Conservation (phyloP, 2,329 filamentous ascomycete genomes). For the Thermothelomyces thermophilus region DNA sequence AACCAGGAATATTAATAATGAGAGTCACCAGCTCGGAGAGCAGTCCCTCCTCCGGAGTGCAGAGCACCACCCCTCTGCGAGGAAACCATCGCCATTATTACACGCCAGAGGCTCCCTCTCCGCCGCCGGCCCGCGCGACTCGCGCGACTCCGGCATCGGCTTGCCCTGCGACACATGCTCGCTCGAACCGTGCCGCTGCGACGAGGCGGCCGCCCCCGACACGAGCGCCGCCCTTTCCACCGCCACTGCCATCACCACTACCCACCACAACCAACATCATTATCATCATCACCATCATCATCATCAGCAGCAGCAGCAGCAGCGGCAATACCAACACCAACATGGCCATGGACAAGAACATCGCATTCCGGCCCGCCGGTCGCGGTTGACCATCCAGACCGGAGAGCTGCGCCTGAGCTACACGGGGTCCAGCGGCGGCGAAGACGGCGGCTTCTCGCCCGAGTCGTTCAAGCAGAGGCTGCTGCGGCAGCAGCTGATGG, state of each 20-base stretch:
- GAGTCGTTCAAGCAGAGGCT: conserved; percentile 24
- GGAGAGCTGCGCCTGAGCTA: neutral
- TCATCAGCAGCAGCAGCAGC: no score
- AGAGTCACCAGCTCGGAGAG: no score
- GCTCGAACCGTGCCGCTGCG: conserved; percentile 1
- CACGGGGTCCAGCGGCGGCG: neutral
- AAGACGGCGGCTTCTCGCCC: conserved; percentile 16
- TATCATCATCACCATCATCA: no score
- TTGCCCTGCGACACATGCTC: conserved; percentile 17
- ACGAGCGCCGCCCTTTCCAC: no score
- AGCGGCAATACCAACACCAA: neutral
- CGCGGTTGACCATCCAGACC: conserved; percentile 10
- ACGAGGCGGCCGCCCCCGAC: neutral
- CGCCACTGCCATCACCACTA: no score
- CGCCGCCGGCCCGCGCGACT: conserved; percentile 8
- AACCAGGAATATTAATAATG: no score
- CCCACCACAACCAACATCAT: no score
- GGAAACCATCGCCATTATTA: no score
- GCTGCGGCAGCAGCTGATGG: conserved; percentile 13
- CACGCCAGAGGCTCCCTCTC: neutral
- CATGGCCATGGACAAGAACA: neutral
- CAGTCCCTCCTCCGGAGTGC: neutral
- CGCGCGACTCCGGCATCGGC: conserved; percentile 21
- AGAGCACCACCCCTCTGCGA: no score
- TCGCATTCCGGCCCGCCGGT: neutral